Evolutionary conservation across 257 asterid species (phyloP).

Genomic region (Solanum chilense): DNA sequence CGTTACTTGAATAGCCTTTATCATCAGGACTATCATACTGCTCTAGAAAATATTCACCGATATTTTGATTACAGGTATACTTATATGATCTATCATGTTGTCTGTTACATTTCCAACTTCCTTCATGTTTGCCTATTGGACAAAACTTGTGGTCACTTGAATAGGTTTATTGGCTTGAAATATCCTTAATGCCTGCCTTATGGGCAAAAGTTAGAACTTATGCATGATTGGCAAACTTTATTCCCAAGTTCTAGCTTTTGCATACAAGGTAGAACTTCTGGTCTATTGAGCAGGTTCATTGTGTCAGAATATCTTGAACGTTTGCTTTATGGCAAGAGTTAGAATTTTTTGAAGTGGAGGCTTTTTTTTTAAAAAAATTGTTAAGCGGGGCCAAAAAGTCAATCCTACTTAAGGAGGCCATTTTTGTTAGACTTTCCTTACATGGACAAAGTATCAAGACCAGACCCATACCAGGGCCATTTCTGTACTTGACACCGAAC

Average conservation of each 20-base stretch:
- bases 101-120: background rate
- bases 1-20: slow-evolving; percentile 76
- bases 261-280: background rate
- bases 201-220: background rate
- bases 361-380: rapidly evolving
- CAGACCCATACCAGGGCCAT: background rate
- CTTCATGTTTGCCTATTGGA: background rate
- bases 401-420: background rate
- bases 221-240: background rate
- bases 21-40: slow-evolving; percentile 81
- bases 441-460: background rate
- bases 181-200: background rate
- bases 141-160: background rate
- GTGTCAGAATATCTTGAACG: background rate
- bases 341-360: background rate
- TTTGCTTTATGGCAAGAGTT: background rate
- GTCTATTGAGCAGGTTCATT: background rate
- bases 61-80: slow-evolving; percentile 94
- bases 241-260: background rate
- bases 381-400: background rate
- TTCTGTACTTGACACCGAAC: background rate
- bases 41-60: slow-evolving; percentile 89
- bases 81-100: slow-evolving; percentile 12
- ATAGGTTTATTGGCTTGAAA: background rate
- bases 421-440: background rate